Evolutionary conservation across 441 rosid genomes (phyloP).

Genomic region (Dalechampia spathulata): DNA sequence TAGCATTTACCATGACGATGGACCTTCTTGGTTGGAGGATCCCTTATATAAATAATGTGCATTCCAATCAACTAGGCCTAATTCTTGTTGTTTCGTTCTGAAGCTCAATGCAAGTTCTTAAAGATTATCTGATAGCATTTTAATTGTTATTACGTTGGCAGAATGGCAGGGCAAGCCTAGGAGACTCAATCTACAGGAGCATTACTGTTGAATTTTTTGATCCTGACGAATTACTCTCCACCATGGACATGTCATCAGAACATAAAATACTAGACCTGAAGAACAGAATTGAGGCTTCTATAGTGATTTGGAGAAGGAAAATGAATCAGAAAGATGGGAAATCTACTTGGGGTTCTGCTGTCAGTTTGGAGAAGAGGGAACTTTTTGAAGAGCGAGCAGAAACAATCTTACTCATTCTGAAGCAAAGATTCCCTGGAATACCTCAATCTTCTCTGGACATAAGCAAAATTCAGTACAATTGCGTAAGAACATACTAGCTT

Average conservation of each 20-base stretch:
- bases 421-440: slow-evolving; percentile 76
- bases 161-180: slow-evolving; percentile 94
- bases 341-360: slow-evolving; percentile 76
- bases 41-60: too few species aligned
- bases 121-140: background rate
- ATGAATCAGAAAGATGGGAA: slow-evolving; percentile 77
- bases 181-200: slow-evolving; percentile 61
- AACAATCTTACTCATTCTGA: slow-evolving; percentile 75
- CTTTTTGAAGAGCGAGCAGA: slow-evolving; percentile 92
- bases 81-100: too few species aligned
- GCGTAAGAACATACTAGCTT: slow-evolving; percentile 26
- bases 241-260: slow-evolving; percentile 78
- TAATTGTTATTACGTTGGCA: slow-evolving; percentile 14
- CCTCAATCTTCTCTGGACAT: slow-evolving; percentile 89
- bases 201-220: slow-evolving; percentile 81
- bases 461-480: slow-evolving; percentile 84
- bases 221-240: slow-evolving; percentile 65
- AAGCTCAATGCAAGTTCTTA: background rate
- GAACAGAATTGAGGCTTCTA: slow-evolving; percentile 91
- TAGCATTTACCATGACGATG: too few species aligned
- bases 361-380: slow-evolving; percentile 85
- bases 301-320: slow-evolving; percentile 87
- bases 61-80: too few species aligned
- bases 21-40: too few species aligned
- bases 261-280: slow-evolving; percentile 83